Evolutionary conservation across 371 early-diverging fungal genomes (phyloP).

Genomic region (Batrachochytrium dendrobatidis): DNA sequence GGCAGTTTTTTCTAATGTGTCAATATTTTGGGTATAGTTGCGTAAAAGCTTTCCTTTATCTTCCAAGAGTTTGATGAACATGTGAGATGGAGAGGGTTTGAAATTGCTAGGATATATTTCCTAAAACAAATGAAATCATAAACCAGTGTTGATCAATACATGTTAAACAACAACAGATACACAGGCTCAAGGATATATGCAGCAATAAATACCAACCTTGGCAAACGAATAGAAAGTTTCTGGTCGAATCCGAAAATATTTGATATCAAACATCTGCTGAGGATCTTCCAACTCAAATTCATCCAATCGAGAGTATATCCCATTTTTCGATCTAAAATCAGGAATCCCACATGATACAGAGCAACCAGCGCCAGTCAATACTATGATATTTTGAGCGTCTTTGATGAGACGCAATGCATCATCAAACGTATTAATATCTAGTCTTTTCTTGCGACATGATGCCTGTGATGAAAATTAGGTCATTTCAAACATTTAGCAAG

Average conservation of each 20-base stretch:
- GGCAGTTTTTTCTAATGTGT: constrained; percentile 88
- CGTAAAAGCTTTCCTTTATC: constrained; percentile 73
- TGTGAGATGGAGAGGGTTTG: constrained; percentile 86
- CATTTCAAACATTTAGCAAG: not conserved
- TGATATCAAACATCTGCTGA: constrained; percentile 81
- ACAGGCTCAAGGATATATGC: not conserved
- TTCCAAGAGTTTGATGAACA: constrained; percentile 83
- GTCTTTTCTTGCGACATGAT: constrained; percentile 7
- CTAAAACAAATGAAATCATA: constrained; percentile 7
- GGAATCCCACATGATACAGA: constrained; percentile 97
- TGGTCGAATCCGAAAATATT: constrained; percentile 75
- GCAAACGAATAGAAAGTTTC: constrained; percentile 93
- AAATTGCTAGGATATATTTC: constrained; percentile 86
- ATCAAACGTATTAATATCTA: constrained; percentile 51
- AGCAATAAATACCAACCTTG: constrained; percentile 30
- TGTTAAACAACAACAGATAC: not conserved
- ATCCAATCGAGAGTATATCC: constrained; percentile 74
- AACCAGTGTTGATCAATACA: constrained; percentile 3
- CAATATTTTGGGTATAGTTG: constrained; percentile 98
- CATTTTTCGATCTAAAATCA: constrained; percentile 93
- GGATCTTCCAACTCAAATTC: constrained; percentile 44
- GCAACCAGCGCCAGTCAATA: constrained; percentile 88
- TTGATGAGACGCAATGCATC: constrained; percentile 63
- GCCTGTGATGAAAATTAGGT: not conserved
- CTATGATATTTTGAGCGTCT: constrained; percentile 69